A percentile compares a stretch with the other conserved stretches of the same genome.
phyloP scores from a whole-genome alignment of 345 rosid species.

The Psidium friedrichsthalianum region DNA sequence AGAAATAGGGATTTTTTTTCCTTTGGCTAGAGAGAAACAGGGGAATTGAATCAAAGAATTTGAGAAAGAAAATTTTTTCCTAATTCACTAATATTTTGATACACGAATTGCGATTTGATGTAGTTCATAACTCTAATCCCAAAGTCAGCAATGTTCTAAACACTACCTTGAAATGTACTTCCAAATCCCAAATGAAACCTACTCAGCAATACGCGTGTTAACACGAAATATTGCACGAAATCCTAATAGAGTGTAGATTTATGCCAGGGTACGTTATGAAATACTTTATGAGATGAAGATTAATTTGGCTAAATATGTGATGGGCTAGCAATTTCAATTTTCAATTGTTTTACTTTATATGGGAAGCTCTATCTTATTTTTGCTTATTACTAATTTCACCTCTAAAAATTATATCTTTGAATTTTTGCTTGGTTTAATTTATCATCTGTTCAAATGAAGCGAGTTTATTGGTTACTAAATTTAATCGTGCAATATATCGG shows the following conservation, averaged over 20 bases:
- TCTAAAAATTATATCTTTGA: not conserved
- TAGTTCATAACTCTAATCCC: not conserved
- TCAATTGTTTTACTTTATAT: not conserved
- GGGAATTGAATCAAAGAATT: too few species aligned
- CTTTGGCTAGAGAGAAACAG: too few species aligned
- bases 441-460: too few species aligned
- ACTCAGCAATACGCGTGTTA: too few species aligned
- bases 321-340: not conserved
- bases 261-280: not conserved
- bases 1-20: too few species aligned
- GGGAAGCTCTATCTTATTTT: not conserved
- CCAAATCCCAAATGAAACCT: too few species aligned
- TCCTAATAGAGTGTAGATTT: not conserved
- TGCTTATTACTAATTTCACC: not conserved
- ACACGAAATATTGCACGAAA: too few species aligned
- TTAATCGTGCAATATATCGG: too few species aligned
- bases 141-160: too few species aligned
- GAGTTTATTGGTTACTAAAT: too few species aligned
- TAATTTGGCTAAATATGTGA: not conserved
- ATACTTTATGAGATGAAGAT: not conserved
- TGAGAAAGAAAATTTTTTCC: not conserved
- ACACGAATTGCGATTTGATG: not conserved
- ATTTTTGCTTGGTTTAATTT: too few species aligned
- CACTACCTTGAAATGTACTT: too few species aligned
- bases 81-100: not conserved